phyloP scores from a whole-genome alignment of 2,329 filamentous ascomycete species.

The Paramyrothecium sp. region DNA sequence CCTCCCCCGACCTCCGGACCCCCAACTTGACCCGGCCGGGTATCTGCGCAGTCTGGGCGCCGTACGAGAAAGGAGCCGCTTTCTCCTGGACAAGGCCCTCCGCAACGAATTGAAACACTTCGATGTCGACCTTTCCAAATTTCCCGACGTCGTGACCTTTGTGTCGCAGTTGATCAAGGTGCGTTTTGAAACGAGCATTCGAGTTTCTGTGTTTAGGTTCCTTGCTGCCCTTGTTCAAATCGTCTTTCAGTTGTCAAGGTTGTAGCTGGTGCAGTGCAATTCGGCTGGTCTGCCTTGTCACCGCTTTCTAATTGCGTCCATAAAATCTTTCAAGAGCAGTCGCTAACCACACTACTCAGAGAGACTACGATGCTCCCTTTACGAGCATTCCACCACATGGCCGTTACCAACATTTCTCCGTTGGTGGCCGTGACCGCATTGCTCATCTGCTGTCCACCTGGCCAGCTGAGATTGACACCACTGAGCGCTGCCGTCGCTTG shows the following conservation, averaged over 20 bases:
- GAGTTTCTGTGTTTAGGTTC: neutral
- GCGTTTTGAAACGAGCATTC: neutral
- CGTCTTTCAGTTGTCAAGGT: neutral
- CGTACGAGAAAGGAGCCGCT: slow-evolving; percentile 74
- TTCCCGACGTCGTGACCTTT: slow-evolving; percentile 79
- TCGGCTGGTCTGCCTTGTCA: too few species aligned
- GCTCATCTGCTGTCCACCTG: slow-evolving; percentile 70
- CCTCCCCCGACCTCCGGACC: slow-evolving; percentile 83
- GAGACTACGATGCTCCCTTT: slow-evolving; percentile 56
- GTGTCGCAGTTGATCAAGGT: slow-evolving; percentile 96
- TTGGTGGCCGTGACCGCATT: slow-evolving; percentile 74
- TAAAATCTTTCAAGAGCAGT: neutral
- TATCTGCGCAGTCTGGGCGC: slow-evolving; percentile 89
- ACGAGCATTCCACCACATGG: slow-evolving; percentile 78
- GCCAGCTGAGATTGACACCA: slow-evolving; percentile 65
- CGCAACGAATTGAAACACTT: slow-evolving; percentile 81
- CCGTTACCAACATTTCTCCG: slow-evolving; percentile 79
- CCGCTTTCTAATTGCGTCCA: too few species aligned
- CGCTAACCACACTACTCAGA: slow-evolving; percentile 25
- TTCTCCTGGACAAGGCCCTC: slow-evolving; percentile 75
- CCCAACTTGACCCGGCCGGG: slow-evolving; percentile 80
- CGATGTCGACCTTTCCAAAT: slow-evolving; percentile 82
- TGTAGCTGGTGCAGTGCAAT: neutral
- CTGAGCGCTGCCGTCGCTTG: slow-evolving; percentile 72
- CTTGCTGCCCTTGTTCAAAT: neutral